Conservation (phyloP, 1,139 yeast species). For the Nakaseomyces kungkrabaensis region DNA sequence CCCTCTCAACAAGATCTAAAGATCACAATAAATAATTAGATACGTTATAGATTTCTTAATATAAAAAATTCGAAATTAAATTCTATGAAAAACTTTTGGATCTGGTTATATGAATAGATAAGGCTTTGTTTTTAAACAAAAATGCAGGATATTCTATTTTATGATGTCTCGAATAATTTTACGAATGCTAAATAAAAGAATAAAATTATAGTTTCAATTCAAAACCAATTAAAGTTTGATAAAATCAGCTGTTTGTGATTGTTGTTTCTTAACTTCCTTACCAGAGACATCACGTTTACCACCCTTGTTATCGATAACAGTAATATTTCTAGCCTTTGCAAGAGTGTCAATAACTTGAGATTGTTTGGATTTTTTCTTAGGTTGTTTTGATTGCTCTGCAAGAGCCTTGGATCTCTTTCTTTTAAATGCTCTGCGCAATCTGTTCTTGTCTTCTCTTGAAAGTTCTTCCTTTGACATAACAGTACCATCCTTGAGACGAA, state of each 20-base stretch:
- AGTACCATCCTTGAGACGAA: slow-evolving; percentile 68
- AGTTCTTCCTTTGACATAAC: slow-evolving; percentile 78
- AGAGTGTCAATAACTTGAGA: slow-evolving; percentile 65
- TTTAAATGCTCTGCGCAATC: slow-evolving; percentile 79
- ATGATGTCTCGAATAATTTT: neutral
- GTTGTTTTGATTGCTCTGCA: slow-evolving; percentile 32
- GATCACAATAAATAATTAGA: slow-evolving; percentile 13
- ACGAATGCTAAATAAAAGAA: neutral
- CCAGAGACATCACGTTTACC: slow-evolving; percentile 68
- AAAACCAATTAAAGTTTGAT: neutral
- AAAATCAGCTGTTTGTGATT: slow-evolving; percentile 1
- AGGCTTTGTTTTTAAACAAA: no score
- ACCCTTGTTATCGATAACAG: slow-evolving; percentile 72
- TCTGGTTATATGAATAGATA: no score
- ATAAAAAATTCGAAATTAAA: neutral
- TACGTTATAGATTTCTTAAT: neutral
- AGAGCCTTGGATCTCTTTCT: slow-evolving; percentile 59
- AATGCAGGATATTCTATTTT: neutral
- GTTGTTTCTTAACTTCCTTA: slow-evolving; percentile 40
- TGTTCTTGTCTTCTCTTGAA: slow-evolving; percentile 75
- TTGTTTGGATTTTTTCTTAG: slow-evolving; percentile 44
- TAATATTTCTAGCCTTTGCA: slow-evolving; percentile 64
- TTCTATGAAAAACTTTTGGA: neutral
- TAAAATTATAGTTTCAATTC: no score
- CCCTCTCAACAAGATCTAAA: slow-evolving; percentile 32